Conservation (phyloP, 805 yeast genomes). For the Starmerella tilneyi region DNA sequence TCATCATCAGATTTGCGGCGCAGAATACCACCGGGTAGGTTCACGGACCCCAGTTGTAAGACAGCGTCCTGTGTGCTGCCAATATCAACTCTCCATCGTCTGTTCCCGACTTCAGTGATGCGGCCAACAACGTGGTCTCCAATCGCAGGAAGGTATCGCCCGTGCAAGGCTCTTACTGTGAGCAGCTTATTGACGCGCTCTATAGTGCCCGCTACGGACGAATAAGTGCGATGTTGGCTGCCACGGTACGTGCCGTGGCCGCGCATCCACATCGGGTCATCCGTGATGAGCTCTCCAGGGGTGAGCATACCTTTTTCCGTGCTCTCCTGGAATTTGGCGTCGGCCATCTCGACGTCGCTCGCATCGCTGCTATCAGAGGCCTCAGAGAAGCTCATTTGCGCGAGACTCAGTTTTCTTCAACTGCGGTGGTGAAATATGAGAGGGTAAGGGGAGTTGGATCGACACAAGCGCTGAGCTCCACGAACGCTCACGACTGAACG, state of each 20-base stretch:
- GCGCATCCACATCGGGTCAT: conserved; percentile 94
- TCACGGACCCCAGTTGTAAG: conserved; percentile 86
- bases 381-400: neutral
- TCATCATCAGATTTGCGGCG: conserved; percentile 91
- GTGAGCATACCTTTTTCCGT: conserved; percentile 48
- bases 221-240: conserved; percentile 63
- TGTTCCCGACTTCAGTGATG: conserved; percentile 84
- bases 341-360: conserved; percentile 20
- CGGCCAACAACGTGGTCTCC: conserved; percentile 96
- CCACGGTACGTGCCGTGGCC: conserved; percentile 84
- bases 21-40: conserved; percentile 92
- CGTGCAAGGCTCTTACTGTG: conserved; percentile 75
- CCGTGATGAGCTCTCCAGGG: conserved; percentile 94
- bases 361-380: conserved; percentile 3
- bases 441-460: too few species aligned
- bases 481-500: too few species aligned
- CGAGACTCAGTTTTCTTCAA: neutral
- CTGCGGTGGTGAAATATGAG: too few species aligned
- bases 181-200: conserved; percentile 76
- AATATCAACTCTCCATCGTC: conserved; percentile 93
- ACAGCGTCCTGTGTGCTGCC: conserved; percentile 93
- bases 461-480: too few species aligned
- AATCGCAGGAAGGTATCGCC: conserved; percentile 84
- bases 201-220: conserved; percentile 88
- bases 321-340: neutral